Conservation (phyloP, 768 basidiomycete genomes). For the Pisolithus sp. region DNA sequence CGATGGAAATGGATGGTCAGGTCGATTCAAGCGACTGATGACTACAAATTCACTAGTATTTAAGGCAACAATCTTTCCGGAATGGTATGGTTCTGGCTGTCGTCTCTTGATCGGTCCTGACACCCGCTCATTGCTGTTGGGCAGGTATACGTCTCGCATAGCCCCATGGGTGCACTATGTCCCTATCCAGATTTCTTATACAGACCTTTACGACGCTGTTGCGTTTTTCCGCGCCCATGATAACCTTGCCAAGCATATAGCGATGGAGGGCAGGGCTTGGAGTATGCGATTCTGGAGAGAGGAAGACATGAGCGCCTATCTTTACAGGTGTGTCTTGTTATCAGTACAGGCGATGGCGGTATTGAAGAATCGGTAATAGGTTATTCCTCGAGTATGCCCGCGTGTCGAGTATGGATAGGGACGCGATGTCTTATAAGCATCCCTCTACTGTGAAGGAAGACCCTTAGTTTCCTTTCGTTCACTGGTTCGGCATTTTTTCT, state of each 20-base stretch:
- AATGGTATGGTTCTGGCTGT: slow-evolving; percentile 43
- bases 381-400: slow-evolving; percentile 47
- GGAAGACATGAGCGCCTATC: slow-evolving; percentile 55
- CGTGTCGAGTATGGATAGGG: slow-evolving; percentile 40
- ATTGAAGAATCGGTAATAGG: slow-evolving; percentile 19
- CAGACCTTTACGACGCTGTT: slow-evolving; percentile 64
- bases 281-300: slow-evolving; percentile 50
- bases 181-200: slow-evolving; percentile 57
- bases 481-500: too few species aligned
- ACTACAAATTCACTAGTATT: slow-evolving; percentile 58
- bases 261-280: slow-evolving; percentile 50
- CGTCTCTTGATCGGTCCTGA: not conserved
- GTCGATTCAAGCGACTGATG: slow-evolving; percentile 61
- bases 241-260: slow-evolving; percentile 50
- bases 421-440: slow-evolving; percentile 31
- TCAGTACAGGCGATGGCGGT: not conserved
- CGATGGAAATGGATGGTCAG: slow-evolving; percentile 64
- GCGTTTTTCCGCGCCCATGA: slow-evolving; percentile 72
- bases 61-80: slow-evolving; percentile 68
- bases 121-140: not conserved
- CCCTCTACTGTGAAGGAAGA: not conserved
- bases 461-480: too few species aligned
- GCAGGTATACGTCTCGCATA: slow-evolving; percentile 50
- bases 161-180: slow-evolving; percentile 73
- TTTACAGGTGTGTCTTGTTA: slow-evolving; percentile 40